phyloP scores from a whole-genome alignment of 768 basidiomycete genomes.

The Antrodiella citrinella region DNA sequence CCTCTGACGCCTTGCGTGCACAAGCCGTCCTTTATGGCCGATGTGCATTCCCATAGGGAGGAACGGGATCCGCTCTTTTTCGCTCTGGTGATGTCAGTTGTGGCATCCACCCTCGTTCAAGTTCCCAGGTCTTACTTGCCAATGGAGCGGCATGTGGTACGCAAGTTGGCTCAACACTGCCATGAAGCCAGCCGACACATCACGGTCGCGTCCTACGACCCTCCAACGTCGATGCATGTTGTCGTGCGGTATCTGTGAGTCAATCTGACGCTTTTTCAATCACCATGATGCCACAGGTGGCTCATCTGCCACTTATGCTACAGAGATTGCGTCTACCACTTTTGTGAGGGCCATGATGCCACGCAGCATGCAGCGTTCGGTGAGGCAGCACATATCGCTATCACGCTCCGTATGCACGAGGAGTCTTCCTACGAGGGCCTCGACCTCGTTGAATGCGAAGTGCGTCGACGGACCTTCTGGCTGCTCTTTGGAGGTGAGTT shows the following conservation, averaged over 20 bases:
- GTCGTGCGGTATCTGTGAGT: slow-evolving; percentile 85
- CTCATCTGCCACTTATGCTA: slow-evolving; percentile 4
- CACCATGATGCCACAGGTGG: neutral
- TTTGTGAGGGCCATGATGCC: slow-evolving; percentile 82
- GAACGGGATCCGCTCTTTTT: slow-evolving; percentile 88
- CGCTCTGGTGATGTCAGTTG: slow-evolving; percentile 81
- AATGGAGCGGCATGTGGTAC: slow-evolving; percentile 78
- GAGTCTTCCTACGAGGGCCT: slow-evolving; percentile 75
- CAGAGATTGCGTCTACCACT: slow-evolving; percentile 81
- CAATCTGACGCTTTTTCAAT: slow-evolving; percentile 2
- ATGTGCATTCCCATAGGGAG: slow-evolving; percentile 70
- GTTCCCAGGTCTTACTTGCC: slow-evolving; percentile 84
- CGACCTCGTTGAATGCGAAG: slow-evolving; percentile 82
- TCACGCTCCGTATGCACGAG: slow-evolving; percentile 80
- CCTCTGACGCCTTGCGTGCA: slow-evolving; percentile 88
- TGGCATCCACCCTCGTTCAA: slow-evolving; percentile 83
- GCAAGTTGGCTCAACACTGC: slow-evolving; percentile 75
- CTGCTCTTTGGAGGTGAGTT: slow-evolving; percentile 75
- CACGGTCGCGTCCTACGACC: slow-evolving; percentile 74
- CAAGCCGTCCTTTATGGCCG: slow-evolving; percentile 88
- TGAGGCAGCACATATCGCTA: slow-evolving; percentile 77
- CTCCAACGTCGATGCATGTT: slow-evolving; percentile 76
- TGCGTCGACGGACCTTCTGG: slow-evolving; percentile 85
- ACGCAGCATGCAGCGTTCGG: slow-evolving; percentile 85
- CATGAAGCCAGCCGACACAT: slow-evolving; percentile 79